Conservation (phyloP, 805 yeast species). For the Ogataea siamensis region DNA sequence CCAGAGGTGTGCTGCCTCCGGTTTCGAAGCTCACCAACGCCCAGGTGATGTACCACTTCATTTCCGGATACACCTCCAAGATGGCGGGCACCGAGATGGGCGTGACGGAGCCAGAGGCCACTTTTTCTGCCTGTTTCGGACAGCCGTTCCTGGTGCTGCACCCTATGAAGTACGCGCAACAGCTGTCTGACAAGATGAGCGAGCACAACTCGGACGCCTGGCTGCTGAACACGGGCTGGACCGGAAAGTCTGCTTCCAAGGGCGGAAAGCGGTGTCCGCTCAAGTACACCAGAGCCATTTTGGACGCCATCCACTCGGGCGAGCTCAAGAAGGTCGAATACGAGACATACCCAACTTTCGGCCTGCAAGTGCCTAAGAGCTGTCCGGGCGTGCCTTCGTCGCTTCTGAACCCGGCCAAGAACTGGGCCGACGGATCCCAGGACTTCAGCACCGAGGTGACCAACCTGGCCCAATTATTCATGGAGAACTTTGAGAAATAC, state of each 20-base stretch:
- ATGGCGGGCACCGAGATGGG: constrained; percentile 99
- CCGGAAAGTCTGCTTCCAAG: constrained; percentile 84
- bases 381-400: constrained; percentile 82
- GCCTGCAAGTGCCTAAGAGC: constrained; percentile 79
- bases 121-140: constrained; percentile 98
- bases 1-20: constrained; percentile 97
- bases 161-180: constrained; percentile 97
- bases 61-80: constrained; percentile 97
- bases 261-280: constrained; percentile 98
- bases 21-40: constrained; percentile 89
- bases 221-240: constrained; percentile 98
- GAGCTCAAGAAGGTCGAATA: constrained; percentile 74
- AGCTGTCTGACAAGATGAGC: constrained; percentile 89
- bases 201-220: constrained; percentile 89
- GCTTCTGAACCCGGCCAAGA: constrained; percentile 79
- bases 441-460: constrained; percentile 55
- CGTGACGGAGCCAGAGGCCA: constrained; percentile 96
- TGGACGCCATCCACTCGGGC: constrained; percentile 93
- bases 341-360: constrained; percentile 84
- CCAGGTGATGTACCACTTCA: constrained; percentile 98
- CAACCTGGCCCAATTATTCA: constrained; percentile 72
- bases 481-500: constrained; percentile 84
- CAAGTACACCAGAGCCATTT: constrained; percentile 94
- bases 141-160: constrained; percentile 98
- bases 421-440: constrained; percentile 64